These are phyloP conservation scores for Kodamaea kakaduensis DNA, from an alignment of 805 yeast genomes.

Conservation along the genomic window DNA sequence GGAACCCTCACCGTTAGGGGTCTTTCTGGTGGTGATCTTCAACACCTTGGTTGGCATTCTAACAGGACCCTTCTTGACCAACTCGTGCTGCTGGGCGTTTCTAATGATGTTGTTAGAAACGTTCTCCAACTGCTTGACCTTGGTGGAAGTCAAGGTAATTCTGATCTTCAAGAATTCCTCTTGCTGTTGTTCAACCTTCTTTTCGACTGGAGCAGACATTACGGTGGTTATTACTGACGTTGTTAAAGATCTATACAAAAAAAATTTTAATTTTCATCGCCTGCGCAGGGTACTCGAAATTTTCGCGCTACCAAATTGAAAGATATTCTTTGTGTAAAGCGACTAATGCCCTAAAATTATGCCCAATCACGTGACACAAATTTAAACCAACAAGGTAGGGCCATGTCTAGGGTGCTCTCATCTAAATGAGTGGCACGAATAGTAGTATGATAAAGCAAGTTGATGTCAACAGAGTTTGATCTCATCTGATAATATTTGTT, in stretches of 20 bases:
- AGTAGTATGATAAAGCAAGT: too few species aligned
- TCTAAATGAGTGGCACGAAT: too few species aligned
- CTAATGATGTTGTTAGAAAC: slow-evolving; percentile 86
- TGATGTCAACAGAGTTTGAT: too few species aligned
- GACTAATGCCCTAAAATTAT: slow-evolving; percentile 34
- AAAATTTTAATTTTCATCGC: slow-evolving; percentile 9
- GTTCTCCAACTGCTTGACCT: slow-evolving; percentile 96
- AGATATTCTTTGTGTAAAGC: background rate
- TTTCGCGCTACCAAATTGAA: slow-evolving; percentile 8
- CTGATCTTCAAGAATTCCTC: slow-evolving; percentile 93
- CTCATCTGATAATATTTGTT: too few species aligned
- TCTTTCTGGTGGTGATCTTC: slow-evolving; percentile 98
- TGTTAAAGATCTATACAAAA: slow-evolving; percentile 24
- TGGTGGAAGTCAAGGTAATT: slow-evolving; percentile 98
- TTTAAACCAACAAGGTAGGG: slow-evolving; percentile 65
- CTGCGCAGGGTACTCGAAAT: background rate
- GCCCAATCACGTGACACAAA: slow-evolving; percentile 56
- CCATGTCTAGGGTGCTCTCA: too few species aligned
- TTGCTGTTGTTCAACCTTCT: slow-evolving; percentile 74
- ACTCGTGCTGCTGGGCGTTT: slow-evolving; percentile 79
- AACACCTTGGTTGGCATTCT: slow-evolving; percentile 99
- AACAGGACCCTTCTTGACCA: slow-evolving; percentile 97
- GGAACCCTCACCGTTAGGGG: slow-evolving; percentile 99
- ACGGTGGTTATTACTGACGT: slow-evolving; percentile 32
- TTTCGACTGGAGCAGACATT: slow-evolving; percentile 80